Base-by-base conservation (phyloP, 305 asterid genomes). In the Vinca major region DNA sequence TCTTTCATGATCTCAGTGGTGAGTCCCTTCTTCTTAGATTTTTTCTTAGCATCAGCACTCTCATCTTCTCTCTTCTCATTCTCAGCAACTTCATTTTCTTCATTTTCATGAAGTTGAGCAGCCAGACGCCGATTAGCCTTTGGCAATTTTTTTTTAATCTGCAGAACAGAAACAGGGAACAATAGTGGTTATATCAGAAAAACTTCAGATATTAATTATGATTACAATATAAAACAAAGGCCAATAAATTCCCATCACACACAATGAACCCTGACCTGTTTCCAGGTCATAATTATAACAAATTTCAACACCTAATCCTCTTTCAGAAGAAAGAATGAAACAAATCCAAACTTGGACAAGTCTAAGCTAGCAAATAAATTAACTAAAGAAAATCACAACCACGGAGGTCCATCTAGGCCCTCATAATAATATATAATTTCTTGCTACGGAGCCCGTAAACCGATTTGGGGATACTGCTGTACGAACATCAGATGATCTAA, bases 101-200 rank as follows among this genome's bases (percentile, higher is more conserved):
- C 98, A 62, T 85, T 84, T 68, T 86, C 85, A 75, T 84, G 89
- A 75, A 88, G 73, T 49, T 73, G 77, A 73, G 82, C 69, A 57
- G 83, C 88, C 76, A 92, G 71, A 47, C 70, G 70, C 63, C 90
- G 82, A 75, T 92, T 92, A 64, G 82, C 93, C 73, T 86, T 92
- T 0, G 98, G 98, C 54, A 92, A 84, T 83, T 80, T 90, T 79
- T 77, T 84, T 75, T 82, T 88, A 45, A 85, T 78, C 98, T 92
- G 83, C 74, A 74, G 55, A 64, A 12, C 58, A 55, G 5, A 52
- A 7, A 71, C 40, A 63, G 10, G 51, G 21, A 40, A 14, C 19
- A 51, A 55, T 40, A 19, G 14, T 14, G 16, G n/a, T 48, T 12
- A 48, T 16, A 48, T 11, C 52, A 48, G 52, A 48, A 45, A 3